Evolutionary conservation across 2,329 filamentous ascomycete genomes (phyloP), one percentile per base, ranked within the genome.

Genomic region (Cryphonectria carpinicola): DNA sequence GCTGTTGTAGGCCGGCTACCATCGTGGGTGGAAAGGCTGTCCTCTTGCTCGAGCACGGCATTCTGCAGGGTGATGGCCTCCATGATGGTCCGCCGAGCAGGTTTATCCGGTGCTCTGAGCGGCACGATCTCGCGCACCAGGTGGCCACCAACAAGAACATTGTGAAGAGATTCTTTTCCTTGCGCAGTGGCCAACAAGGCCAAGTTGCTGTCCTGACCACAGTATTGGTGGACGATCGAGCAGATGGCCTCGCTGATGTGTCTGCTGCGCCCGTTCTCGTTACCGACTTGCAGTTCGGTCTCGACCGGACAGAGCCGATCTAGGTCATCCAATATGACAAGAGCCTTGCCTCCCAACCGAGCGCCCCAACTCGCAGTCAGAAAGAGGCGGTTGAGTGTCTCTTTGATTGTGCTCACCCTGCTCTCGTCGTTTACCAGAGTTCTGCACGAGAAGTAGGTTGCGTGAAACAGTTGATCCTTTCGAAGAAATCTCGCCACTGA

Each of bases 221-320:
- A 97, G 78, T 95, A 95, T 77, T 98, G 92, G 69, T 91, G 89
- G 0, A 95, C 93, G 74, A 96, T 90, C 0, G 92, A 89, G 78
- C 93, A 92, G 6, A 99, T 87, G 0, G 94, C 89, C 80, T 99
- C 96, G 78, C 95, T 97, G 70, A 98, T 89, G 76, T 98, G 95
- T 46, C 94, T 89, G 79, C 95, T 98, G 73, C 95, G 89, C 25
- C 93, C 93, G 77, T 99, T 98, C 75, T 98, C 94, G 71, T 94
- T 95, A 73, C 94, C 94, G 5, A 97, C 93, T 80, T 98, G 94
- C 17, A 99, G 86, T 79, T 99, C 96, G 0, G 95, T 98, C 81
- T 99, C 97, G 0, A 91, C 92, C 0, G 96, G 95, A 78, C 95
- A 98, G 1, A 99, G 85, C 77, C 93, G 94, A 80, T 99, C 96